These are phyloP conservation scores for Populus pruinosa DNA, from an alignment of 345 rosid genomes.

Conservation along the genomic window DNA sequence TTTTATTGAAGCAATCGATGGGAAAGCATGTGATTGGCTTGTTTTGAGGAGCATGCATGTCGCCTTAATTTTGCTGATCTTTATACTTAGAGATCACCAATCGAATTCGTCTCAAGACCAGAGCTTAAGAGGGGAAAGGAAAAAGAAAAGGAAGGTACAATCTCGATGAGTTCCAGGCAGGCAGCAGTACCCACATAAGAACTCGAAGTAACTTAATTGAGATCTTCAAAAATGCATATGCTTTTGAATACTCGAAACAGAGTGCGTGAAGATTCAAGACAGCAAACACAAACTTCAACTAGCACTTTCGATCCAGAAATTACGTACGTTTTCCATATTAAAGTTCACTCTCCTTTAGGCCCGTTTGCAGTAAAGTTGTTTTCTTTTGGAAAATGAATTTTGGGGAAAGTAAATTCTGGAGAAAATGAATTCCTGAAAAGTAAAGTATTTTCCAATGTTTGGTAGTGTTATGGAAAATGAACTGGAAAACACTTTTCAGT, in stretches of 20 bases:
- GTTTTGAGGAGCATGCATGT: too few species aligned
- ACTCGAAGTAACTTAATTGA: not conserved
- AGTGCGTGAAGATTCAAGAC: slow-evolving; percentile 7
- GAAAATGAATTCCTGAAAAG: too few species aligned
- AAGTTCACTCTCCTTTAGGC: not conserved
- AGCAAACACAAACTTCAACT: slow-evolving; percentile 11
- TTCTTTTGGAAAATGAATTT: too few species aligned
- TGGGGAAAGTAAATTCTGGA: too few species aligned
- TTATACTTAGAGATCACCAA: not conserved
- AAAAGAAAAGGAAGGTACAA: not conserved
- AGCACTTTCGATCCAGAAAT: not conserved
- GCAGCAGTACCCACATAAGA: not conserved
- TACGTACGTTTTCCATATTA: not conserved
- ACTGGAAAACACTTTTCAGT: too few species aligned
- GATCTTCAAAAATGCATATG: slow-evolving; percentile 4
- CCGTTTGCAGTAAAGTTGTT: too few species aligned
- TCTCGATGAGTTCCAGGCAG: not conserved
- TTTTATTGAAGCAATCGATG: too few species aligned
- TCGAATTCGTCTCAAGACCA: not conserved
- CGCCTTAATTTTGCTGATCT: not conserved
- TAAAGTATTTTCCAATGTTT: too few species aligned
- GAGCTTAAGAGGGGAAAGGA: not conserved
- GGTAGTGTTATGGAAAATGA: too few species aligned
- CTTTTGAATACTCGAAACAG: slow-evolving; percentile 1
- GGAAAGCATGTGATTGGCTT: too few species aligned